Percentiles rank a stretch among this genome's conserved stretches.
Conservation (phyloP, 2,329 filamentous ascomycete genomes). For the Xylariales sp. region DNA sequence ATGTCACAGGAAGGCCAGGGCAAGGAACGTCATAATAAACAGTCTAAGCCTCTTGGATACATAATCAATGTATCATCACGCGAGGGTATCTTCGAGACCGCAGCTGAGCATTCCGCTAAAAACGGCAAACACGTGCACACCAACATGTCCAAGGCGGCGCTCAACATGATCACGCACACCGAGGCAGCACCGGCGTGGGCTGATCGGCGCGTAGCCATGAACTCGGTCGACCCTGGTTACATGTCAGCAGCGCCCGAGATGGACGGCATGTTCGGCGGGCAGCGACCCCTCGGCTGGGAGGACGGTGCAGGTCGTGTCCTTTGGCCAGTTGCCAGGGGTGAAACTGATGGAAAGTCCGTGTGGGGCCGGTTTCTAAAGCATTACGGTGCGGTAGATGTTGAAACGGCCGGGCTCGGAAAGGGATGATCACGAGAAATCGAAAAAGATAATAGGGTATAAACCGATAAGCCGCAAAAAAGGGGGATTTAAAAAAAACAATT, state of each 20-base stretch:
- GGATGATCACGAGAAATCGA: no score
- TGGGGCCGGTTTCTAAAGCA: constrained; percentile 7
- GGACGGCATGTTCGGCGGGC: constrained; percentile 14
- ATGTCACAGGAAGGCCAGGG: no score
- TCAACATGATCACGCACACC: constrained; percentile 36
- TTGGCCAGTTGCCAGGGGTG: constrained; percentile 23
- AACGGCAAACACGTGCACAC: constrained; percentile 30
- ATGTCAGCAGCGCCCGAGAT: constrained; percentile 30
- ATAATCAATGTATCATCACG: constrained; percentile 30
- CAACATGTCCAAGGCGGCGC: constrained; percentile 34
- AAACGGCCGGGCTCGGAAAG: no score
- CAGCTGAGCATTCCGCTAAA: constrained; percentile 15
- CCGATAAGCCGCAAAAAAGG: no score
- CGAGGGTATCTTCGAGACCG: constrained; percentile 27
- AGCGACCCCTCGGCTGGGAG: constrained; percentile 30
- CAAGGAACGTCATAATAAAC: background rate
- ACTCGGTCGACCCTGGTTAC: constrained; percentile 32
- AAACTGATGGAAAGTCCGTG: background rate
- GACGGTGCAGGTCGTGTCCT: constrained; percentile 30
- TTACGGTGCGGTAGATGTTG: constrained; percentile 7
- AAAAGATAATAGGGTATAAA: no score
- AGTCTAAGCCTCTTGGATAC: constrained; percentile 14
- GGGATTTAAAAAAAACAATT: no score
- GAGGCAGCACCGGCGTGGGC: constrained; percentile 26
- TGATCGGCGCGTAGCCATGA: constrained; percentile 26